Evolutionary conservation across 345 rosid genomes (phyloP), one percentile per base, ranked within the genome.

Genomic region (Salix exigua): DNA sequence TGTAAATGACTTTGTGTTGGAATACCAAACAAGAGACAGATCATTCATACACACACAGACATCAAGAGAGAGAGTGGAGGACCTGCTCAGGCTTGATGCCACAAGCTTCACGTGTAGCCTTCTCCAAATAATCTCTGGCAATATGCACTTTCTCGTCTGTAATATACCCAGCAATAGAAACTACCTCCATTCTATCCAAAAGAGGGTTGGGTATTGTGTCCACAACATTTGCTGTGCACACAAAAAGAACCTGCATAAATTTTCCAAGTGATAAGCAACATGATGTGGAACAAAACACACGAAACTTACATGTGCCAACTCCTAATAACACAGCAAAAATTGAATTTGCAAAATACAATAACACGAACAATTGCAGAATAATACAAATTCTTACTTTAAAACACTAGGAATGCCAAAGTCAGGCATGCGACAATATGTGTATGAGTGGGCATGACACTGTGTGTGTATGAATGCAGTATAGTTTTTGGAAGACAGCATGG

Each of bases 121-220:
- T 96, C 87, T 96, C 99, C 84, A 96, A 80, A 86, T 92, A 96
- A 77, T 91, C 99, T 84, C 99, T 91, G 44, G 98, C 99, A 78
- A 96, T 96, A 81, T 89, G 99, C 90, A 91, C 88, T 88, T 96
- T 96, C 89, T 96, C 98, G 79, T 96, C 98, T 55, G 97, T 96
- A 73, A 96, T 94, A 84, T 96, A 96, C 21, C 99, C 99, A 75
- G 99, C 98, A 85, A 96, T 94, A 78, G 93, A 81, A 81, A 96
- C 91, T 55, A 96, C 97, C 89, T 96, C 99, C 99, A 94, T 96
- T 81, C 99, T 91, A 83, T 96, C 99, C 84, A 96, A 86, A 37
- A 96, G 97, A 75, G 99, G 99, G 72, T 84, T 91, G n/a, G 99
- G 98, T 81, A 96, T 96, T 84, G 55, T 92, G 74, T 94, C 97